These are phyloP conservation scores for Mrakia gelida DNA, from an alignment of 768 basidiomycete genomes.

Conservation along the genomic window DNA sequence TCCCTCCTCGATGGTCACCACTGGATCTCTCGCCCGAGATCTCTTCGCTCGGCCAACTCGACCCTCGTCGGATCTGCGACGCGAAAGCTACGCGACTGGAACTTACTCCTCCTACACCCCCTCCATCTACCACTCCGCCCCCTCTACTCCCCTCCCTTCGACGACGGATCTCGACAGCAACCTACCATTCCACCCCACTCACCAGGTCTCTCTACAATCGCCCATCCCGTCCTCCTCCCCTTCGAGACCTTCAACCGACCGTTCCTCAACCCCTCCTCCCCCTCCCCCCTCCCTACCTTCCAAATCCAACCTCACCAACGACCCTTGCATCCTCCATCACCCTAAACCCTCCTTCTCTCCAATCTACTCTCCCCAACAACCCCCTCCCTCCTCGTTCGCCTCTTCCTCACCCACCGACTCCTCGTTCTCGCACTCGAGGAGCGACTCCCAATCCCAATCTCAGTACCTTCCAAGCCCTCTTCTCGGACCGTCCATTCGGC, in stretches of 20 bases:
- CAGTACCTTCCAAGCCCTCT: too few species aligned
- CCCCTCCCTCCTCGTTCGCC: background rate
- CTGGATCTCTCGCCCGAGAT: background rate
- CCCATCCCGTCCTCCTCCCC: background rate
- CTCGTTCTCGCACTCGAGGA: background rate
- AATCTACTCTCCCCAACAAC: background rate
- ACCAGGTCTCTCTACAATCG: background rate
- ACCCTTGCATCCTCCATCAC: background rate
- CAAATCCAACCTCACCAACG: background rate
- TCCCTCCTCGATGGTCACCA: conserved; percentile 4
- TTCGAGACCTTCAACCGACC: conserved; percentile 4
- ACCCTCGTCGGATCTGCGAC: background rate
- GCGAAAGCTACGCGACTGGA: conserved; percentile 3
- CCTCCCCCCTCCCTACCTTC: background rate
- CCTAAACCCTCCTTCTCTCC: background rate
- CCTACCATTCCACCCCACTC: background rate
- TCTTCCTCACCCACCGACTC: background rate
- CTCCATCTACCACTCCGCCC: conserved; percentile 3
- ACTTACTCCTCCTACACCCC: background rate
- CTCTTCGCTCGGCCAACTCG: background rate
- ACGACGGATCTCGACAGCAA: background rate
- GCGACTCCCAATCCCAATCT: background rate
- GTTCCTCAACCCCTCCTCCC: background rate
- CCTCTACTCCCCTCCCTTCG: background rate
- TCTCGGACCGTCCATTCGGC: background rate